Evolutionary conservation across 345 rosid species (phyloP).

Genomic region (Linum usitatissimum): DNA sequence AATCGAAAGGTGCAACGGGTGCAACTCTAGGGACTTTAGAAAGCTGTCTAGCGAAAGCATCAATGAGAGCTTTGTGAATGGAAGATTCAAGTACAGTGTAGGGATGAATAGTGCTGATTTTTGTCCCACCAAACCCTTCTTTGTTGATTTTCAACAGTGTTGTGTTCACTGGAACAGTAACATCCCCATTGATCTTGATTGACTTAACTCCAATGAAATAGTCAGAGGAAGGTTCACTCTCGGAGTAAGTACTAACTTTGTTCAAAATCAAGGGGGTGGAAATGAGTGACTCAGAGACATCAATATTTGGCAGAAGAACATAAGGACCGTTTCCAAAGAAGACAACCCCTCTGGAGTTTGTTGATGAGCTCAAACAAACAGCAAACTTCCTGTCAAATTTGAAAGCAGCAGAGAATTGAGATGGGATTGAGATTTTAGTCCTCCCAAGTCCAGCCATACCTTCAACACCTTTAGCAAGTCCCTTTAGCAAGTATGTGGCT

Average conservation of each 20-base stretch:
- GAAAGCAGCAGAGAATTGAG: conserved; percentile 43
- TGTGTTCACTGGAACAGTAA: conserved; percentile 27
- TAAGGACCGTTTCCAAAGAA: conserved; percentile 55
- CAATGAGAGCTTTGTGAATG: conserved; percentile 6
- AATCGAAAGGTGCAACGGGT: conserved; percentile 1
- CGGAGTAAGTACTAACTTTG: conserved; percentile 36
- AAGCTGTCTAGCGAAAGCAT: conserved; percentile 4
- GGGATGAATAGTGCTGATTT: conserved; percentile 13
- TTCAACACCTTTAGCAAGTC: conserved; percentile 34
- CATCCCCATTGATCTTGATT: conserved; percentile 26
- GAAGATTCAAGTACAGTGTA: conserved; percentile 13
- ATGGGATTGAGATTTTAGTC: conserved; percentile 34
- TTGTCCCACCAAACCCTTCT: conserved; percentile 32
- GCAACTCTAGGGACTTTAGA: conserved; percentile 8
- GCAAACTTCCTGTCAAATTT: conserved; percentile 50
- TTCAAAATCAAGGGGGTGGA: conserved; percentile 52
- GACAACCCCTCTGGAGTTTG: conserved; percentile 29
- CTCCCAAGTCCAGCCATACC: conserved; percentile 67
- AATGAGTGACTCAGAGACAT: conserved; percentile 29
- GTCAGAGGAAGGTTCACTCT: conserved; percentile 48
- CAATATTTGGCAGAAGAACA: conserved; percentile 41
- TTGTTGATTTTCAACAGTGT: conserved; percentile 29
- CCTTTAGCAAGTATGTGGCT: conserved; percentile 28
- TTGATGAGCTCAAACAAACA: conserved; percentile 35
- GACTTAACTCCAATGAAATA: conserved; percentile 53